These are phyloP conservation scores for Hibiscus mutabilis DNA, from an alignment of 345 rosid species.

Conservation along the genomic window DNA sequence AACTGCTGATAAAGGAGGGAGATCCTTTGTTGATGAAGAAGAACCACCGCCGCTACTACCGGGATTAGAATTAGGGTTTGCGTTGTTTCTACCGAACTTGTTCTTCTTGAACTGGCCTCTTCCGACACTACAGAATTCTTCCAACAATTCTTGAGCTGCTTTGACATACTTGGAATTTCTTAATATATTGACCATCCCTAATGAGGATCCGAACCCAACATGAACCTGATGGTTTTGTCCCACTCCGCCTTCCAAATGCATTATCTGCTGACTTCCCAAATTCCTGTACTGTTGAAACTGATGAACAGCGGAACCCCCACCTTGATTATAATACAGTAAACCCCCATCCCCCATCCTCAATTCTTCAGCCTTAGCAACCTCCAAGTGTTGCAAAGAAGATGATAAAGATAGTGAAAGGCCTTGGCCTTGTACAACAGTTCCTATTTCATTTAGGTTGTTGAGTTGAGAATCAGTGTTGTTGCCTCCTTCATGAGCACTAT, in stretches of 20 bases:
- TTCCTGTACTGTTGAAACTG: conserved; percentile 44
- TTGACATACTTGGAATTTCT: conserved; percentile 72
- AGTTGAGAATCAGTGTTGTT: conserved; percentile 19
- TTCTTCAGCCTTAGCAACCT: conserved; percentile 83
- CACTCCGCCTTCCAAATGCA: conserved; percentile 34
- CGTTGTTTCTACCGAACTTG: conserved; percentile 34
- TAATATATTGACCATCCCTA: conserved; percentile 51
- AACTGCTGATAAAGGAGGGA: conserved; percentile 59
- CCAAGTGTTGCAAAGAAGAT: conserved; percentile 68
- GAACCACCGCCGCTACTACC: conserved; percentile 31
- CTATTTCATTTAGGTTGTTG: conserved; percentile 41
- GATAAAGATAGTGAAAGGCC: conserved; percentile 87
- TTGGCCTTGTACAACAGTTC: conserved; percentile 58
- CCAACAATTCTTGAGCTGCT: conserved; percentile 80
- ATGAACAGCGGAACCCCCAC: conserved; percentile 25
- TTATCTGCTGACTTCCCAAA: conserved; percentile 22
- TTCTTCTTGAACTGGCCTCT: conserved; percentile 69
- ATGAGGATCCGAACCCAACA: conserved; percentile 52
- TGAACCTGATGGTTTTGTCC: conserved; percentile 38
- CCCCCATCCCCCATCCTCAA: conserved; percentile 52
- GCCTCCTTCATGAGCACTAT: conserved; percentile 32
- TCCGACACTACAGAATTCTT: conserved; percentile 93
- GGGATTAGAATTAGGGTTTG: conserved; percentile 60
- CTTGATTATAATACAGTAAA: conserved; percentile 41
- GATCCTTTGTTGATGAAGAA: conserved; percentile 48